Evolutionary conservation across 2,329 filamentous ascomycete genomes (phyloP), one percentile per base, ranked within the genome.

Genomic region (Pseudofabraea citricarpa): DNA sequence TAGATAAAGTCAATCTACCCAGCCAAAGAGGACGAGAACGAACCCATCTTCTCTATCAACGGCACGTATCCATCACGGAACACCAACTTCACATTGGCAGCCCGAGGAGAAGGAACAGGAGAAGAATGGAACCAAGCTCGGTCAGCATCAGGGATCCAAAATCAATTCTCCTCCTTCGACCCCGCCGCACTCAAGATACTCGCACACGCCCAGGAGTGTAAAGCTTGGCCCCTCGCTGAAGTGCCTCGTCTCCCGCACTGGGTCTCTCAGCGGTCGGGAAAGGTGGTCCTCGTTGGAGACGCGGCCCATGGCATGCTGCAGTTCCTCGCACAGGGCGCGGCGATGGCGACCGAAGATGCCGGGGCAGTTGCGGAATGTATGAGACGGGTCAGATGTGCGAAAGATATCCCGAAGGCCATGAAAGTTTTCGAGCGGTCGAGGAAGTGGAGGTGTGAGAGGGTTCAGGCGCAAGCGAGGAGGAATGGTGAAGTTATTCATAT

Each of bases 251-350:
- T 32, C 29, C n/a, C 29, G 7, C 29, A 16, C 4, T 74, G 69
- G 71, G 60, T 64, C 0, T n/a, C n/a, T n/a, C 64, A 69, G 48
- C 56, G 61, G 0, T 54, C 51, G 1, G 67, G 67, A n/a, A 66
- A 62, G 23, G 66, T 62, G 10, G 60, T 60, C 16, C 56, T 73
- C 22, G 56, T 72, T 0, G 79, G 80, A 0, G 79, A 83, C 50
- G 74, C 78, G 1, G 75, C 77, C 2, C 78, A 83, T 48, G 77
- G 79, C 0, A 82, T 77, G 0, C 64, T 83, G 0, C 80, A 79
- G 0, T 83, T 83, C 51, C 64, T 79, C 0, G 74, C 75, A 2
- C 68, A 64, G 9, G 69, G 58, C 54, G 75, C 75, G 0, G 59
- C 12, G 1, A 78, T 82, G 55, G 79, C 79, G 0, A 77, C 83